Conservation (phyloP, 495 filamentous ascomycete species). For the Chlorociboria aeruginascens region DNA sequence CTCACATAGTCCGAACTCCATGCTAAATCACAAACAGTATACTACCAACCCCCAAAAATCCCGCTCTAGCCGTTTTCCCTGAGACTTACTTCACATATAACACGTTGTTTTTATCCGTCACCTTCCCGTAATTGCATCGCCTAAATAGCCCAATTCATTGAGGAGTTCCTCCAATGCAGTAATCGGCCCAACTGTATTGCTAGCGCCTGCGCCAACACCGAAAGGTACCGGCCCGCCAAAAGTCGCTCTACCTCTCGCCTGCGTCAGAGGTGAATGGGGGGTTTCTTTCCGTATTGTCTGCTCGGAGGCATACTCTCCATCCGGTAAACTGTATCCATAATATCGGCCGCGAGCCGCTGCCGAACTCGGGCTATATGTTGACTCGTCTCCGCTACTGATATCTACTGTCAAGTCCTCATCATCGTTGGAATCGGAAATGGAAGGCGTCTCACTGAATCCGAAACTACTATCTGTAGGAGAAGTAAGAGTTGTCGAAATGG, state of each 20-base stretch:
- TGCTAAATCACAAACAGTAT: background rate
- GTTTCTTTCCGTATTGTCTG: constrained; percentile 6
- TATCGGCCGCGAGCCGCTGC: constrained; percentile 3
- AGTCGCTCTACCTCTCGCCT: constrained; percentile 7
- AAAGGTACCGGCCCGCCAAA: constrained; percentile 10
- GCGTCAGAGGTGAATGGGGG: background rate
- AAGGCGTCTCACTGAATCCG: constrained; percentile 3
- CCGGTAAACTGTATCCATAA: constrained; percentile 11
- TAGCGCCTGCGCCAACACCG: background rate
- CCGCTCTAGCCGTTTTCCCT: background rate
- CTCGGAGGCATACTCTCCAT: constrained; percentile 8
- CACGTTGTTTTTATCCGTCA: background rate
- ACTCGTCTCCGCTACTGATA: constrained; percentile 13
- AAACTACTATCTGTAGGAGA: constrained; percentile 19
- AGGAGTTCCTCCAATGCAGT: constrained; percentile 12
- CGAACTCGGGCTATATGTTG: constrained; percentile 11
- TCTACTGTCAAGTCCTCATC: constrained; percentile 11
- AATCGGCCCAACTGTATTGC: background rate
- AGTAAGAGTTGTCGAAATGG: constrained; percentile 22
- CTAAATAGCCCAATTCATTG: constrained; percentile 18
- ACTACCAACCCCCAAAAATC: background rate
- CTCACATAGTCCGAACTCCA: background rate
- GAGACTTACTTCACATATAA: background rate
- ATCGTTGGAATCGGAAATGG: constrained; percentile 6
- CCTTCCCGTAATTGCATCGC: constrained; percentile 14